Conservation (phyloP, 2,329 filamentous ascomycete species). For the Colletotrichum theobromicola region DNA sequence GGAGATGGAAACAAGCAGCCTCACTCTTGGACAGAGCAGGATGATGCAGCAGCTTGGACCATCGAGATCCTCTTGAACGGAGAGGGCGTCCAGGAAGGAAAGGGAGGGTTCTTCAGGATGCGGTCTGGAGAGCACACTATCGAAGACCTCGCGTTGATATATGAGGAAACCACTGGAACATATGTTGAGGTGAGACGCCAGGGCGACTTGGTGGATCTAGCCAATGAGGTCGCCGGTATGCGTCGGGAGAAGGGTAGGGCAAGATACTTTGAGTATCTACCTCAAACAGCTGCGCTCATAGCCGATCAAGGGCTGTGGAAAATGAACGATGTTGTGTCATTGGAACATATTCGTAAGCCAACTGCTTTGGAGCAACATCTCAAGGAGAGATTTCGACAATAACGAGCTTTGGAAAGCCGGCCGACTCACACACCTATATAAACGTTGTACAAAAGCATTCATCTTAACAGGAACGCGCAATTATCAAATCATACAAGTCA, state of each 20-base stretch:
- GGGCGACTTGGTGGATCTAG: background rate
- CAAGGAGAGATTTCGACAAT: background rate
- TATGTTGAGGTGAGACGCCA: background rate
- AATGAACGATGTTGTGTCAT: background rate
- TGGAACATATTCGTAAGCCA: background rate
- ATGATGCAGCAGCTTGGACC: conserved; percentile 6
- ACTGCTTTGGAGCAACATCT: background rate
- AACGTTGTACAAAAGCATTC: no score
- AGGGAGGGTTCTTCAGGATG: conserved; percentile 12
- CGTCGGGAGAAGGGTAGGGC: background rate
- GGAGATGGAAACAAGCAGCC: background rate
- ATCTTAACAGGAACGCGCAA: no score
- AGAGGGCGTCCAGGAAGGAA: conserved; percentile 2
- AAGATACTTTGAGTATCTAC: background rate
- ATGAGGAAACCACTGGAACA: background rate
- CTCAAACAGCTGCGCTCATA: background rate
- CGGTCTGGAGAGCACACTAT: conserved; percentile 2
- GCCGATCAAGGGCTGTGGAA: background rate
- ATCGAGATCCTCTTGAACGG: conserved; percentile 11
- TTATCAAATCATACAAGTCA: no score
- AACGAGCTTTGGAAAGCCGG: no score
- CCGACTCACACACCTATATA: no score
- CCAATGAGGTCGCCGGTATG: background rate
- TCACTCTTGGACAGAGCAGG: background rate
- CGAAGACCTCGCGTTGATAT: background rate